Evolutionary conservation across 352 stramenopile genomes (phyloP), one percentile per base, ranked within the genome.

Genomic region (Phytophthora melonis): DNA sequence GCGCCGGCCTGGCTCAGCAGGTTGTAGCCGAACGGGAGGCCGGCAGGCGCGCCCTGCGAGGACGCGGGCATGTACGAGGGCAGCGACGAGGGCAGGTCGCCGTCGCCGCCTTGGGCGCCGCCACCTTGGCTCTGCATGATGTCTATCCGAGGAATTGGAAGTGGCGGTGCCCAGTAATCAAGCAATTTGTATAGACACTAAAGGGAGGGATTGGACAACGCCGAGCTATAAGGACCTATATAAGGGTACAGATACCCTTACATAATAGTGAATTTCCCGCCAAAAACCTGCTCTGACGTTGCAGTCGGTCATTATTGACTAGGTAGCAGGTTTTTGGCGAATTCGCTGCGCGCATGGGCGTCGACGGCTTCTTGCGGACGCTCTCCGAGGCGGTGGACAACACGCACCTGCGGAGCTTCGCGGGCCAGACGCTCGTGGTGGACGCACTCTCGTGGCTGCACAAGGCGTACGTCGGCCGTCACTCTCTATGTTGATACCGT

Each of bases 371-470:
- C 47, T 72, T 93, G 47, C 82, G 84, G 4, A 68, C 84, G 68
- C 74, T 94, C 30, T 82, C 84, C 34, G 88, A 92, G 7, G 80
- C 71, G 5, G 74, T 90, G 16, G 67, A 91, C 43, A 74, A 78
- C 63, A 81, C 82, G 21, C 84, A 93, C 58, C 58, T 93, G 74
- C 72, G 75, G 18, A 56, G 77, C 9, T 93, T 90, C 64, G 68
- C 60, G 3, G 86, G 77, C 16, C 77, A 93, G 61, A 89, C 75
- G 11, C 66, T 94, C 52, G 86, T 87, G 3, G 85, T 93, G 3
- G 88, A 94, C 47, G 88, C 86, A 8, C 82, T 93, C 61, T 93
- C 88, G 5, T 94, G 88, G 88, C 79, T 94, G 39, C 86, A 94
- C 70, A 94, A 93, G 68, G 88, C 86, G 88, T 94, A 77, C 49